Evolutionary conservation across 768 basidiomycete species (phyloP).

Genomic region (Termitomyces eurrhizus): DNA sequence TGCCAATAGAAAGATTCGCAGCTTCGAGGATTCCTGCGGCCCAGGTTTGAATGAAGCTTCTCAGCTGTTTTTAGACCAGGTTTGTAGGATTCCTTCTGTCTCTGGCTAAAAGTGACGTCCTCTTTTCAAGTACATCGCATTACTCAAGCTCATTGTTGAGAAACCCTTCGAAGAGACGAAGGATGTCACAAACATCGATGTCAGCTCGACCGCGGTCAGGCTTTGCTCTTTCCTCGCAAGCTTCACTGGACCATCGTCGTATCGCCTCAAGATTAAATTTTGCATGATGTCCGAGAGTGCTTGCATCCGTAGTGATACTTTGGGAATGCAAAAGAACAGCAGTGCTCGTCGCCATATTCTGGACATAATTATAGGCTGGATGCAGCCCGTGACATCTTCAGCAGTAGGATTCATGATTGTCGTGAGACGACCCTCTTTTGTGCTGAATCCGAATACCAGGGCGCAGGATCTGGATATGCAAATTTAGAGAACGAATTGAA

Average conservation of each 20-base stretch:
- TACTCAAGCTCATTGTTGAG: slow-evolving; percentile 77
- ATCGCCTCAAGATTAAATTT: slow-evolving; percentile 72
- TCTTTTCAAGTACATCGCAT: slow-evolving; percentile 57
- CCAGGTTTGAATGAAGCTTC: slow-evolving; percentile 39
- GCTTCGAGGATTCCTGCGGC: slow-evolving; percentile 44
- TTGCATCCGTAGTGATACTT: slow-evolving; percentile 55
- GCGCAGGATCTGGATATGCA: slow-evolving; percentile 31
- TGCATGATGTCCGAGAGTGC: slow-evolving; percentile 69
- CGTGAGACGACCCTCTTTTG: not conserved
- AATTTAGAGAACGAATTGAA: slow-evolving; percentile 64
- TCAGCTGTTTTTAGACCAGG: slow-evolving; percentile 71
- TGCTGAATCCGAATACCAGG: slow-evolving; percentile 19
- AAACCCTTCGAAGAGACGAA: slow-evolving; percentile 56
- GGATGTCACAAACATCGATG: slow-evolving; percentile 58
- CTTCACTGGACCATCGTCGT: slow-evolving; percentile 47
- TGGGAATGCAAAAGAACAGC: slow-evolving; percentile 66
- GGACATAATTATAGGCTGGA: slow-evolving; percentile 80
- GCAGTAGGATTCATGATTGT: slow-evolving; percentile 39
- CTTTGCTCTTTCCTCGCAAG: slow-evolving; percentile 66
- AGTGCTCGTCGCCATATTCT: slow-evolving; percentile 65
- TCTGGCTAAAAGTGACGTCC: not conserved
- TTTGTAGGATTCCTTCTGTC: slow-evolving; percentile 20
- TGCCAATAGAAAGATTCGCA: slow-evolving; percentile 42
- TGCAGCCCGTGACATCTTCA: slow-evolving; percentile 39
- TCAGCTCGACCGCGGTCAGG: slow-evolving; percentile 54